Conservation (phyloP, 768 basidiomycete genomes). For the Suillus ampliporus region DNA sequence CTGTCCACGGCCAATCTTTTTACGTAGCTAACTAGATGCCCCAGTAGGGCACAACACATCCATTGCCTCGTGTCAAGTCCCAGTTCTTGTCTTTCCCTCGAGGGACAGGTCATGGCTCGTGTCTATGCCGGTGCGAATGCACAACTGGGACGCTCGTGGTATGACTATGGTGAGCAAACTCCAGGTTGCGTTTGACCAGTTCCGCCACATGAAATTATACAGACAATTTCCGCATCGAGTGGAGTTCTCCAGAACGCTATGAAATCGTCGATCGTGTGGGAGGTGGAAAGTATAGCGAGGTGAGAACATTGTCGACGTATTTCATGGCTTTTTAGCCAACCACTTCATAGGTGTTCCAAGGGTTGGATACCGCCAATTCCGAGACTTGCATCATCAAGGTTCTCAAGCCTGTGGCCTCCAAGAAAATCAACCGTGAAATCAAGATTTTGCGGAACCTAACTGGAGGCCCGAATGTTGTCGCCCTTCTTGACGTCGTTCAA, state of each 20-base stretch:
- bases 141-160: constrained; percentile 62
- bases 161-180: constrained; percentile 58
- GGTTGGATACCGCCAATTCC: constrained; percentile 58
- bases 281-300: constrained; percentile 71
- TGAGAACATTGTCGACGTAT: constrained; percentile 27
- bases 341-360: constrained; percentile 57
- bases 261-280: constrained; percentile 69
- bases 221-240: constrained; percentile 66
- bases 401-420: constrained; percentile 66
- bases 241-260: constrained; percentile 71
- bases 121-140: constrained; percentile 65
- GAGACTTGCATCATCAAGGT: constrained; percentile 72
- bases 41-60: constrained; percentile 24
- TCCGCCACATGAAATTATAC: constrained; percentile 10
- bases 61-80: constrained; percentile 22
- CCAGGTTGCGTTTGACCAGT: background rate
- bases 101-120: constrained; percentile 45
- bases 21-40: constrained; percentile 27
- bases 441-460: constrained; percentile 73
- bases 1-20: constrained; percentile 28
- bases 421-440: constrained; percentile 79
- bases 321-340: background rate
- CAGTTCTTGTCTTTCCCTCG: constrained; percentile 22
- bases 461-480: constrained; percentile 74
- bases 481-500: constrained; percentile 68